These are phyloP conservation scores for Gaeumannomyces sp. DNA, from an alignment of 2,329 filamentous ascomycete species.

Conservation along the genomic window DNA sequence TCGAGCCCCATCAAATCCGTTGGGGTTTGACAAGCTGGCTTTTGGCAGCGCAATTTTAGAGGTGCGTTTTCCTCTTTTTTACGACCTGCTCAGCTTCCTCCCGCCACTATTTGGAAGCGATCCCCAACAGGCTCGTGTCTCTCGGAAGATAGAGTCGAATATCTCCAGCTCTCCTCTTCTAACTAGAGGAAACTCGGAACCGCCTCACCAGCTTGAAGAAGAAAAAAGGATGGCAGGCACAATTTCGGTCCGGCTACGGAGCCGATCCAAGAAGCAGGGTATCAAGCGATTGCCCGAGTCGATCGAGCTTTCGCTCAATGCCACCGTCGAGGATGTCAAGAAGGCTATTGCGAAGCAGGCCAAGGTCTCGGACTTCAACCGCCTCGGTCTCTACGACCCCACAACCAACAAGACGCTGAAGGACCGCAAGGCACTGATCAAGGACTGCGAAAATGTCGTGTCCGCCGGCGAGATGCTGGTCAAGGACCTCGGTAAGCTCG, in stretches of 20 bases:
- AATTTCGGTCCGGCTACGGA: conserved; percentile 25
- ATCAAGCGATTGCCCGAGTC: conserved; percentile 48
- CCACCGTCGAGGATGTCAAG: conserved; percentile 58
- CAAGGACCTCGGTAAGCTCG: conserved; percentile 85
- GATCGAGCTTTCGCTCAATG: conserved; percentile 40
- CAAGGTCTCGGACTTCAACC: conserved; percentile 51
- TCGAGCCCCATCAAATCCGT: background rate
- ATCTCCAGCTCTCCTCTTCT: background rate
- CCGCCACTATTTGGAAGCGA: background rate
- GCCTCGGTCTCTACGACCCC: conserved; percentile 56
- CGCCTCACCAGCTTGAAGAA: background rate
- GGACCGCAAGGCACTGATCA: conserved; percentile 50
- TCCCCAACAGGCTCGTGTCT: background rate
- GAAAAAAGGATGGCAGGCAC: background rate
- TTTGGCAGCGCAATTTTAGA: background rate
- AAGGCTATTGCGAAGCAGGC: conserved; percentile 43
- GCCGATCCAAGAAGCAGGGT: conserved; percentile 41
- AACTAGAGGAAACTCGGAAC: too few relatives aligned
- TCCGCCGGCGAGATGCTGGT: conserved; percentile 62
- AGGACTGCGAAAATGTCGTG: conserved; percentile 41
- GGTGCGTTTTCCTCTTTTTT: background rate
- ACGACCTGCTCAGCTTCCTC: too few relatives aligned
- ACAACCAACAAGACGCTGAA: conserved; percentile 56
- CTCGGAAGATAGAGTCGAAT: background rate
- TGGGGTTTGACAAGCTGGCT: background rate